A percentile compares a stretch with the other conserved stretches of the same genome.
These are phyloP conservation scores for Quercus tomentella DNA, from an alignment of 331 rosid species.

Conservation along the genomic window DNA sequence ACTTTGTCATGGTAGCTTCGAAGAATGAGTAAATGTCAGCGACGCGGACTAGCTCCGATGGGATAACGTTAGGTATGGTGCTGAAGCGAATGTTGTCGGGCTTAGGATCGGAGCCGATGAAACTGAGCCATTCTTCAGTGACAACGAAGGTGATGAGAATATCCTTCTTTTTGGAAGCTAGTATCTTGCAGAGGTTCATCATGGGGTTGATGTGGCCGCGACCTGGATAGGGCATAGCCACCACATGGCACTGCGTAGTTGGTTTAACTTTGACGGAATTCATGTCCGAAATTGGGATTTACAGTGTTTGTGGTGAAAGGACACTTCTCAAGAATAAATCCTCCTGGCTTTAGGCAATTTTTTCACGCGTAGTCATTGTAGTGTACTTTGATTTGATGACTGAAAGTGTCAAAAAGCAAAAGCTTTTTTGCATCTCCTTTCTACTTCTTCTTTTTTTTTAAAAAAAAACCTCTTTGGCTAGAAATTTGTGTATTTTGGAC, in stretches of 20 bases:
- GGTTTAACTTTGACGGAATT: background rate
- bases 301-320: too few relatives aligned
- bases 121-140: slow-evolving; percentile 55
- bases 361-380: too few relatives aligned
- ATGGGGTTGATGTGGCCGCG: slow-evolving; percentile 59
- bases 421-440: too few relatives aligned
- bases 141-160: slow-evolving; percentile 49
- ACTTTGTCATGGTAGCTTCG: background rate
- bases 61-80: slow-evolving; percentile 35
- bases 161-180: slow-evolving; percentile 8
- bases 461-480: too few relatives aligned
- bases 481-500: too few relatives aligned
- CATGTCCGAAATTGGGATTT: too few relatives aligned
- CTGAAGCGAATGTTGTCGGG: slow-evolving; percentile 31
- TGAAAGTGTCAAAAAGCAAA: too few relatives aligned
- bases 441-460: too few relatives aligned
- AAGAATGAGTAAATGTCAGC: slow-evolving; percentile 11
- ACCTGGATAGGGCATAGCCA: slow-evolving; percentile 48
- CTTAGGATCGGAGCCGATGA: slow-evolving; percentile 34
- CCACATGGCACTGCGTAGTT: slow-evolving; percentile 21
- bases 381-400: too few relatives aligned
- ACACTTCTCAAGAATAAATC: too few relatives aligned
- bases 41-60: slow-evolving; percentile 6
- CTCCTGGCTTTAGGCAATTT: too few relatives aligned
- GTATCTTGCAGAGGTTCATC: slow-evolving; percentile 51